phyloP scores from a whole-genome alignment of 441 rosid species.

The Breynia disticha region DNA sequence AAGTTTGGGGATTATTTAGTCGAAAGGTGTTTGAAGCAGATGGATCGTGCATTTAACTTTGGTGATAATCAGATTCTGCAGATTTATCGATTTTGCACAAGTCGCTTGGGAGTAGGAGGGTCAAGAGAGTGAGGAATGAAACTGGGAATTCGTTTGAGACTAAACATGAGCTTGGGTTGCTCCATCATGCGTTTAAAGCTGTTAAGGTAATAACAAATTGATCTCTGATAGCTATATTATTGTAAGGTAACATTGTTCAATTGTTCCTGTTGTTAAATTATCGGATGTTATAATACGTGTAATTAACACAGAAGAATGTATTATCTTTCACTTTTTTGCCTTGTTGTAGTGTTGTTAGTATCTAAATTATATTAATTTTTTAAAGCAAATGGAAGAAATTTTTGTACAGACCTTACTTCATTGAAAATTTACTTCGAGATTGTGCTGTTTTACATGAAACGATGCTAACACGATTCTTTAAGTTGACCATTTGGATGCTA shows the following conservation, averaged over 20 bases:
- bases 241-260: slow-evolving; percentile 2
- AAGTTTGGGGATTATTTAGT: slow-evolving; percentile 82
- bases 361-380: too few relatives aligned
- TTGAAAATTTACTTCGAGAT: too few relatives aligned
- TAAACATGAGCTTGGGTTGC: slow-evolving; percentile 70
- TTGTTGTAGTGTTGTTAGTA: neutral
- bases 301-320: slow-evolving; percentile 17
- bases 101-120: slow-evolving; percentile 62
- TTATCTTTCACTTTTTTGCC: slow-evolving; percentile 1
- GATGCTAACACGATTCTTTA: too few relatives aligned
- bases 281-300: slow-evolving; percentile 13
- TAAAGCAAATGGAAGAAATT: too few relatives aligned
- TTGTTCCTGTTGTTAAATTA: slow-evolving; percentile 1
- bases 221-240: slow-evolving; percentile 3
- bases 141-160: slow-evolving; percentile 55
- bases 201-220: slow-evolving; percentile 25
- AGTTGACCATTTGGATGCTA: too few relatives aligned
- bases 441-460: too few relatives aligned
- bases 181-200: slow-evolving; percentile 55
- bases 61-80: slow-evolving; percentile 86
- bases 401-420: too few relatives aligned
- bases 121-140: slow-evolving; percentile 76
- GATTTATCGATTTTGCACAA: slow-evolving; percentile 81
- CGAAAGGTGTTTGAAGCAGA: slow-evolving; percentile 78
- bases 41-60: slow-evolving; percentile 84